phyloP scores from a whole-genome alignment of 1,139 yeast genomes.

The Sugiyamaella pinicola region DNA sequence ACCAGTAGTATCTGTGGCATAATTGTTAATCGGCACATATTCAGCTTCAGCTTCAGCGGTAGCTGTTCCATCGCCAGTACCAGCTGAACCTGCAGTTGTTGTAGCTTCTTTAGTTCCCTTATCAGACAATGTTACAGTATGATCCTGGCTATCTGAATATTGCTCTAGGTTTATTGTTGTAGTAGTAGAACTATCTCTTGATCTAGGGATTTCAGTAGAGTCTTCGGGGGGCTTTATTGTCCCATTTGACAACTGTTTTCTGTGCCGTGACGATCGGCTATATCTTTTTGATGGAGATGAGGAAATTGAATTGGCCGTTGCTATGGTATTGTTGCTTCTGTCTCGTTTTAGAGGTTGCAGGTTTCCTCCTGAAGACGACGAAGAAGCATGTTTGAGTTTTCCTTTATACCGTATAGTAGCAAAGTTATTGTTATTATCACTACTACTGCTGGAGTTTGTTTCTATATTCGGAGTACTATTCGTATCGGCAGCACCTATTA shows the following conservation, averaged over 20 bases:
- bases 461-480: background rate
- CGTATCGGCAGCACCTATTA: background rate
- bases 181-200: background rate
- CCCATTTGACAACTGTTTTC: conserved; percentile 13
- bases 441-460: background rate
- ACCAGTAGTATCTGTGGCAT: conserved; percentile 8
- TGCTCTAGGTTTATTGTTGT: background rate
- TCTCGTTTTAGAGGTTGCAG: background rate
- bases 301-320: background rate
- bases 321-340: background rate
- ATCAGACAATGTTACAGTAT: background rate
- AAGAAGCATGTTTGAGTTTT: conserved; percentile 5
- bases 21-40: background rate
- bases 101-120: background rate
- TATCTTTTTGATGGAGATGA: conserved; percentile 13
- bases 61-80: background rate
- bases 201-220: background rate
- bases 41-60: background rate
- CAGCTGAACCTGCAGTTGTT: background rate
- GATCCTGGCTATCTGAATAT: background rate
- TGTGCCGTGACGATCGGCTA: conserved; percentile 10
- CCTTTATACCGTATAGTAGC: conserved; percentile 2
- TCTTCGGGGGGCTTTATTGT: conserved; percentile 1
- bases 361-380: conserved; percentile 6
- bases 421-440: conserved; percentile 2